Evolutionary conservation across 1,284 basidiomycete genomes (phyloP).

Genomic region (Trichosporon ovoides): DNA sequence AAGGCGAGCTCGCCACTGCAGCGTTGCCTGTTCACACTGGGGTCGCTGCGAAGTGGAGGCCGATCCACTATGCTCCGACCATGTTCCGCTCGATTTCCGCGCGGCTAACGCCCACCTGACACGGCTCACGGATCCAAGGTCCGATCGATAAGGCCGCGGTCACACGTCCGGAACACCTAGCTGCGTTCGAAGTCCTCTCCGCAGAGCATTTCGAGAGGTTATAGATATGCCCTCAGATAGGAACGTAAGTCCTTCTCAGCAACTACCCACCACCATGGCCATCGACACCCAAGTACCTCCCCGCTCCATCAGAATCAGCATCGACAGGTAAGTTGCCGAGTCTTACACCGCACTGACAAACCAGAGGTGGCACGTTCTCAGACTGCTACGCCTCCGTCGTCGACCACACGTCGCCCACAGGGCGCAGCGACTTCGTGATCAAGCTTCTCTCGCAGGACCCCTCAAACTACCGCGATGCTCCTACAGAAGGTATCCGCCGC

Average conservation of each 20-base stretch:
- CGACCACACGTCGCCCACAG: conserved; percentile 12
- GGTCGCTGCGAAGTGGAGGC: too few species aligned
- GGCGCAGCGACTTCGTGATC: conserved; percentile 32
- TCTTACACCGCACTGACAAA: too few species aligned
- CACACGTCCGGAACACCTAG: too few species aligned
- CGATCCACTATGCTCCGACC: too few species aligned
- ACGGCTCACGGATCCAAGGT: too few species aligned
- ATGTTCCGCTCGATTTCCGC: too few species aligned
- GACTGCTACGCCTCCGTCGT: conserved; percentile 41
- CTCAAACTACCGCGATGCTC: conserved; percentile 82
- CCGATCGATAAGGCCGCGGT: too few species aligned
- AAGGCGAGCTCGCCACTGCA: too few species aligned
- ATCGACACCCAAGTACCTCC: conserved; percentile 26
- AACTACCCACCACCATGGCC: conserved; percentile 17
- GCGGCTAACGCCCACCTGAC: too few species aligned
- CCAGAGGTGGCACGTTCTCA: conserved; percentile 45
- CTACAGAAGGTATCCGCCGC: conserved; percentile 78
- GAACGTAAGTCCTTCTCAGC: background rate
- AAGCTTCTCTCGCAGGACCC: conserved; percentile 79
- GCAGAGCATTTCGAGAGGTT: too few species aligned
- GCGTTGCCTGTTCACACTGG: too few species aligned
- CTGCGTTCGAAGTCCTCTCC: too few species aligned
- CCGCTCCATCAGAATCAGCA: conserved; percentile 42
- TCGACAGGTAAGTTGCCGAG: conserved; percentile 17
- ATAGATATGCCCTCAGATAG: background rate